Base-by-base conservation (phyloP, 345 rosid species). In the Cardamine occulta region DNA sequence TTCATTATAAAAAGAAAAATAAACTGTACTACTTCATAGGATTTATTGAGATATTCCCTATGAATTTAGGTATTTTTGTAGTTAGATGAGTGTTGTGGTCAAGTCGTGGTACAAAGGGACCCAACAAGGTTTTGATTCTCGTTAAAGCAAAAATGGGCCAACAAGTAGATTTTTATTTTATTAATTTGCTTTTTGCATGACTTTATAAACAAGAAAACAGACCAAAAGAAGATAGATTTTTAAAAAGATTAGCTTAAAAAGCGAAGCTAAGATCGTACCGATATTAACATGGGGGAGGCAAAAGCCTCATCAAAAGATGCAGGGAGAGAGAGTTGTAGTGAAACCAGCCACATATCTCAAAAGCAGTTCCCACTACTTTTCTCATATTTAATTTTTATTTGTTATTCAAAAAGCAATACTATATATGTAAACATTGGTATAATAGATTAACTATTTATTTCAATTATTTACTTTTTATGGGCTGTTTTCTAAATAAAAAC, bases 301-400 rank as follows among this genome's bases (percentile, higher is more conserved):
- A 66, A 86, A 69, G 83, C 83, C 83, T 80, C 80, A 63, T 87
- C 87, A 83, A 77, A 83, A 85, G 91, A 84, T 80, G 77, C 79
- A 73, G 74, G 63, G 68, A 65, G 76, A 72, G 37, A 60, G 74
- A 37, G 29, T 58, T 72, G 66, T 76, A 63, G 67, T 64, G 65
- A 78, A 72, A 78, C 81, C 65, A 78, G 83, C 83, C 74, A 62
- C 75, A 79, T 79, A 81, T 85, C 89, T 87, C 64, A 88, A 88
- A 91, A 86, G 96, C 63, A 77, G 93, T 79, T 85, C 89, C 90
- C 91, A 80, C 83, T 67, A 47, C 34, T 15, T 63, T 63, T 42
- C 66, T 8, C 17, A 8, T 34, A 66, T 10, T 70, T 21, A 9
- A 47, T 7, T 14, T 40, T 37, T 13, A 26, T 39, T 28, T 31